These are phyloP conservation scores for Chlorella sp. DNA, from an alignment of 139 green algal genomes.

Conservation along the genomic window DNA sequence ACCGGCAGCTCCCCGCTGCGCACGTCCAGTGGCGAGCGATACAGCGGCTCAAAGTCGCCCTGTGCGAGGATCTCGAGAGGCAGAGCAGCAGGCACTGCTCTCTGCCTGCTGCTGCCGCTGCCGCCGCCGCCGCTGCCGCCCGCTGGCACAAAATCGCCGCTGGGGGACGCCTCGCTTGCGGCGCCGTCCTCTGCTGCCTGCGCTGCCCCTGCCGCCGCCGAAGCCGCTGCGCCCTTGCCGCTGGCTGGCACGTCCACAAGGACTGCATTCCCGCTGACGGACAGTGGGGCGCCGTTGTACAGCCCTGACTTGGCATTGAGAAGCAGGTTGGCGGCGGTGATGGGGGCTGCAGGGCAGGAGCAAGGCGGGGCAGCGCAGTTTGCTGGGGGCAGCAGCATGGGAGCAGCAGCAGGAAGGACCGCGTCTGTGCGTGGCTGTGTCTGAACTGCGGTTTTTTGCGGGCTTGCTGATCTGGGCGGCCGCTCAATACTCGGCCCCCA, in stretches of 20 bases:
- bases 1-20: conserved; percentile 78
- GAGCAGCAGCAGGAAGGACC: neutral
- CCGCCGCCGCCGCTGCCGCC: neutral
- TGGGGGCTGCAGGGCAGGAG: conserved; percentile 42
- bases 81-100: conserved; percentile 32
- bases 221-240: neutral
- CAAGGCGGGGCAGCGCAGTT: neutral
- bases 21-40: conserved; percentile 80
- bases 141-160: neutral
- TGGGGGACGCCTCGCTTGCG: neutral
- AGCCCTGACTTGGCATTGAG: conserved; percentile 71
- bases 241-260: neutral
- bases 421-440: too few relatives aligned
- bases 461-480: neutral
- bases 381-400: neutral
- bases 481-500: neutral
- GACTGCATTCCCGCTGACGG: neutral
- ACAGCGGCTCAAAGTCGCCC: conserved; percentile 85
- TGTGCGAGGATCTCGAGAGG: conserved; percentile 85
- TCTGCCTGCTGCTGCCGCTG: neutral
- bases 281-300: conserved; percentile 62
- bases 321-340: conserved; percentile 83
- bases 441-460: too few relatives aligned
- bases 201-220: neutral
- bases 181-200: neutral